phyloP scores from a whole-genome alignment of 2,329 filamentous ascomycete genomes.

The Metarhizium brunneum region DNA sequence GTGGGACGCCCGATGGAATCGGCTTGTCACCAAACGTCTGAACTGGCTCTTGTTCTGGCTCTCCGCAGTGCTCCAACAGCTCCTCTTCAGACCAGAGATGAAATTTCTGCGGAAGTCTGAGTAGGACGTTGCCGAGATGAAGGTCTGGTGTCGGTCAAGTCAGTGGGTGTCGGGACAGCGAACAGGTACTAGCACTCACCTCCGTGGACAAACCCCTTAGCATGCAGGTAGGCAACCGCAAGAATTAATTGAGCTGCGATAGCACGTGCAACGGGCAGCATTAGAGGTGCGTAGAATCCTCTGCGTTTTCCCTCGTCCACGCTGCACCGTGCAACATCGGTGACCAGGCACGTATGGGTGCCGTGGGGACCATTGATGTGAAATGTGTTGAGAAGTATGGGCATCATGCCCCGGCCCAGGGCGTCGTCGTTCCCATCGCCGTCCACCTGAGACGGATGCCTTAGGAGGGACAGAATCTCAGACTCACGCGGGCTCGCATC shows the following conservation, averaged over 20 bases:
- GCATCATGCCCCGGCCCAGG: conserved; percentile 5
- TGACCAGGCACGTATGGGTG: conserved; percentile 13
- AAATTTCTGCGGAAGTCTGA: conserved; percentile 9
- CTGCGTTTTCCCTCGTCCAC: conserved; percentile 9
- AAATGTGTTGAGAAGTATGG: conserved; percentile 12
- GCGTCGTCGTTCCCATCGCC: not conserved
- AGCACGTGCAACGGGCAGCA: conserved; percentile 11
- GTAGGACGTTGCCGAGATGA: conserved; percentile 13
- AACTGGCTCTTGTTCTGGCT: not conserved
- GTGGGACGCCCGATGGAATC: conserved; percentile 11
- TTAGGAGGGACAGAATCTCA: not conserved
- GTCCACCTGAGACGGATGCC: not conserved
- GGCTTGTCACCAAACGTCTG: conserved; percentile 8
- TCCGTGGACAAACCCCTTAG: conserved; percentile 12
- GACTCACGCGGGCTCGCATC: not conserved
- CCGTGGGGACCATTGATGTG: conserved; percentile 14
- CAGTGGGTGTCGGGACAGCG: not conserved
- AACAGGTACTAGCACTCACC: conserved; percentile 3
- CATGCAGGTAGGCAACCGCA: conserved; percentile 12
- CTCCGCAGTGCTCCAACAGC: not conserved
- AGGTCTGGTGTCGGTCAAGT: conserved; percentile 6
- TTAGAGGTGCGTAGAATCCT: conserved; percentile 6
- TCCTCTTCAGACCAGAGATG: conserved; percentile 6
- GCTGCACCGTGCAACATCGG: conserved; percentile 15
- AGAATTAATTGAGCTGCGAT: conserved; percentile 13